phyloP scores from a whole-genome alignment of 2,329 filamentous ascomycete species.

The Stromatinia cepivora region DNA sequence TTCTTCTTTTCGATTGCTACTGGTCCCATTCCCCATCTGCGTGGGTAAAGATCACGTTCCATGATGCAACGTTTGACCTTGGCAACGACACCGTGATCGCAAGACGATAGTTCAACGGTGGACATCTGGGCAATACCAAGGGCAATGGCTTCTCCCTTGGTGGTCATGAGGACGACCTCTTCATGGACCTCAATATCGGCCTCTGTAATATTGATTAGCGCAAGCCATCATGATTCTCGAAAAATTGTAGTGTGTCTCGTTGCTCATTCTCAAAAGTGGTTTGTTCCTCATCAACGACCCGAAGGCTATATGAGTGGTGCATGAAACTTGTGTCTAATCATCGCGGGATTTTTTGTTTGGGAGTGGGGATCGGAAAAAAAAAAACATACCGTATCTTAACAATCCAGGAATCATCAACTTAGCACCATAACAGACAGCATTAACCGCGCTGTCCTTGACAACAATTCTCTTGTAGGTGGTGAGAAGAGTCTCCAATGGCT shows the following conservation, averaged over 20 bases:
- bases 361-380: no score
- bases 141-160: constrained; percentile 97
- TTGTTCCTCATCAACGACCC: constrained; percentile 83
- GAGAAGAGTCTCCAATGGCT: constrained; percentile 88
- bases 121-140: constrained; percentile 98
- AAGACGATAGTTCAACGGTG: constrained; percentile 92
- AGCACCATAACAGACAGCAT: constrained; percentile 96
- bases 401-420: constrained; percentile 99
- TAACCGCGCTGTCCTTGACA: constrained; percentile 95
- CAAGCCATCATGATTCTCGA: background rate
- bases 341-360: constrained; percentile 46
- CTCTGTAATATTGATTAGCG: constrained; percentile 55
- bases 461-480: constrained; percentile 95
- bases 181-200: constrained; percentile 89
- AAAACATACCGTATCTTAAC: constrained; percentile 74
- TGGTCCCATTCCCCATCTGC: constrained; percentile 93
- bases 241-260: background rate
- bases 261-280: constrained; percentile 23
- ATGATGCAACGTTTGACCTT: constrained; percentile 99
- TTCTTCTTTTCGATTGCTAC: constrained; percentile 98
- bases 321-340: constrained; percentile 96
- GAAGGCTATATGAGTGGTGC: constrained; percentile 98
- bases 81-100: constrained; percentile 95
- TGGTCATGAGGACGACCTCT: constrained; percentile 97
- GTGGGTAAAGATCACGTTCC: constrained; percentile 97